Conservation (phyloP, 805 yeast species). For the Saccharomycopsis amapae region DNA sequence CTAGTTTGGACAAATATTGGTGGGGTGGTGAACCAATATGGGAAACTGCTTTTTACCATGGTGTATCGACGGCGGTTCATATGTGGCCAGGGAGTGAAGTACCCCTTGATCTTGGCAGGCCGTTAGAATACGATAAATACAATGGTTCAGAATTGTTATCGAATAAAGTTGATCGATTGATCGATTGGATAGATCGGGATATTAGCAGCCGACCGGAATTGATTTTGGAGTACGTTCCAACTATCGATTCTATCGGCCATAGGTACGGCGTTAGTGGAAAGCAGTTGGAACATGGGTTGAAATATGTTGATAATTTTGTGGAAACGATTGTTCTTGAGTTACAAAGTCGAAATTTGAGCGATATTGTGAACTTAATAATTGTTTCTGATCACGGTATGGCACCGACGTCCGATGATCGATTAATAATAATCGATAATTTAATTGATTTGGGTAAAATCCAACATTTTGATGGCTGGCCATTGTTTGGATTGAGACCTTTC, state of each 20-base stretch:
- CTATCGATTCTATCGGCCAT: constrained; percentile 76
- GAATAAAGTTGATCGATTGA: constrained; percentile 48
- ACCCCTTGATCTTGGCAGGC: constrained; percentile 41
- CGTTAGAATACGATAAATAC: constrained; percentile 51
- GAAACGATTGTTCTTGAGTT: constrained; percentile 43
- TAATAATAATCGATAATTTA: constrained; percentile 67
- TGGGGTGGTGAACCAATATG: constrained; percentile 94
- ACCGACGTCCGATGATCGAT: constrained; percentile 65
- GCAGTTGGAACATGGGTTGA: constrained; percentile 46
- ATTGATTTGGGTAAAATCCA: constrained; percentile 48
- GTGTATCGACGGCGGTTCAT: constrained; percentile 66
- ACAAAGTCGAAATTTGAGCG: constrained; percentile 45
- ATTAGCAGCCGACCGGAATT: constrained; percentile 62
- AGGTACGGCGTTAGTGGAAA: constrained; percentile 59
- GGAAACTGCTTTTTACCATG: constrained; percentile 63
- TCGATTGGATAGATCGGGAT: constrained; percentile 61
- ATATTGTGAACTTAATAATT: constrained; percentile 65
- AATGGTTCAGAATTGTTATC: constrained; percentile 56
- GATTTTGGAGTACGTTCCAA: constrained; percentile 71
- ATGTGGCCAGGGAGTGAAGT: constrained; percentile 97
- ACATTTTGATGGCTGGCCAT: constrained; percentile 79
- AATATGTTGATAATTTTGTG: constrained; percentile 60
- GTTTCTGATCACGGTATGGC: constrained; percentile 95
- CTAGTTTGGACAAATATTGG: constrained; percentile 49
- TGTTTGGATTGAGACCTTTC: constrained; percentile 65